phyloP scores from a whole-genome alignment of 2,329 filamentous ascomycete species.

The Xylariaceae sp. region DNA sequence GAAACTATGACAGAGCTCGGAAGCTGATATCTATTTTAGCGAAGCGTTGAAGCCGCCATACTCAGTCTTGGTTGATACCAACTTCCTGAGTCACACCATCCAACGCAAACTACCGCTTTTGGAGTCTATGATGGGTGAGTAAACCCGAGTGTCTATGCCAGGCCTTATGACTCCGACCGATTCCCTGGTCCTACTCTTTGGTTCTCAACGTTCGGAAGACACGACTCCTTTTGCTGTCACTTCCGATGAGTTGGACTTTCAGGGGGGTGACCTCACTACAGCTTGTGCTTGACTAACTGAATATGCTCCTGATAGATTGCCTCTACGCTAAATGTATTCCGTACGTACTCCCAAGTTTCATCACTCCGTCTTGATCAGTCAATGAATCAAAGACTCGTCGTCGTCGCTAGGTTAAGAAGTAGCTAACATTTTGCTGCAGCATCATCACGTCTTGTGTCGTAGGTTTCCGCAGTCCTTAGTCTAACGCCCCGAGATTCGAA shows the following conservation, averaged over 20 bases:
- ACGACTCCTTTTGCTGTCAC: background rate
- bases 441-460: conserved; percentile 21
- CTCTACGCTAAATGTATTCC: conserved; percentile 88
- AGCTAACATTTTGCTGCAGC: conserved; percentile 6
- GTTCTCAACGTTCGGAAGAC: background rate
- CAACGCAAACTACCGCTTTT: conserved; percentile 84
- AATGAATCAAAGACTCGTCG: background rate
- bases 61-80: conserved; percentile 55
- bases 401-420: background rate
- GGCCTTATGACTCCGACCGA: background rate
- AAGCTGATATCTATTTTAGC: conserved; percentile 36
- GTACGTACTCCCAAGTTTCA: conserved; percentile 49
- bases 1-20: background rate
- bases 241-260: background rate
- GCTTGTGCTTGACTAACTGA: conserved; percentile 5
- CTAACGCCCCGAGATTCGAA: background rate
- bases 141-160: background rate
- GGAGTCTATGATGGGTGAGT: conserved; percentile 63
- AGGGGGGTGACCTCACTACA: background rate
- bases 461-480: background rate
- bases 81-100: conserved; percentile 84
- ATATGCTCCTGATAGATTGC: conserved; percentile 50
- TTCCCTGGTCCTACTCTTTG: background rate
- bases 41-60: conserved; percentile 80
- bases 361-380: background rate